Evolutionary conservation across 352 stramenopile species (phyloP).

Genomic region (Aphanomyces cochlioides): DNA sequence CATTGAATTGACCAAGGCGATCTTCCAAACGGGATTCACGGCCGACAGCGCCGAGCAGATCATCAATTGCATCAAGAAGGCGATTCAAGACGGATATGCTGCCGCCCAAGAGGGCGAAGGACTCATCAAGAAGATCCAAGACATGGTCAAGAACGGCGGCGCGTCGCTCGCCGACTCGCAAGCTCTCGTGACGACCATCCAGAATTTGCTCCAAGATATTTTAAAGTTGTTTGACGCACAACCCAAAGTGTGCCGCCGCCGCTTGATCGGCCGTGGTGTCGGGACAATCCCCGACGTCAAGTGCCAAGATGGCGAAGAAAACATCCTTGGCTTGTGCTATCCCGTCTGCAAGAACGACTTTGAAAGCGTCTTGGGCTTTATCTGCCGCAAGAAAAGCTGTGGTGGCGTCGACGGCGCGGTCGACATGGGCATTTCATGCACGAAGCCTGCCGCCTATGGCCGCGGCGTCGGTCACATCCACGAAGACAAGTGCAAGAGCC

Average conservation of each 20-base stretch:
- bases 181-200: background rate
- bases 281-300: background rate
- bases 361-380: slow-evolving; percentile 1
- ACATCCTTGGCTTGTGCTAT: background rate
- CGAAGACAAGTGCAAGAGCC: slow-evolving; percentile 17
- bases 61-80: background rate
- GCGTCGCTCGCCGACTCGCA: background rate
- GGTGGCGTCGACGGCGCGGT: slow-evolving; percentile 14
- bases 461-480: slow-evolving; percentile 10
- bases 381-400: slow-evolving; percentile 2
- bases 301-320: background rate
- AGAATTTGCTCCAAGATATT: background rate
- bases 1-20: background rate
- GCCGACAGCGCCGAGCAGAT: background rate
- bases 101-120: background rate
- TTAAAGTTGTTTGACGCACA: background rate
- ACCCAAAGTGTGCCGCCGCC: background rate
- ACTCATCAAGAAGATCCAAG: background rate
- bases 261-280: background rate
- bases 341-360: background rate
- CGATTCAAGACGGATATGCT: background rate
- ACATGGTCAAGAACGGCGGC: background rate
- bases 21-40: background rate
- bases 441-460: slow-evolving; percentile 18
- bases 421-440: slow-evolving; percentile 21